phyloP scores from a whole-genome alignment of 1,284 basidiomycete genomes.

The Microbotryum saponariae region DNA sequence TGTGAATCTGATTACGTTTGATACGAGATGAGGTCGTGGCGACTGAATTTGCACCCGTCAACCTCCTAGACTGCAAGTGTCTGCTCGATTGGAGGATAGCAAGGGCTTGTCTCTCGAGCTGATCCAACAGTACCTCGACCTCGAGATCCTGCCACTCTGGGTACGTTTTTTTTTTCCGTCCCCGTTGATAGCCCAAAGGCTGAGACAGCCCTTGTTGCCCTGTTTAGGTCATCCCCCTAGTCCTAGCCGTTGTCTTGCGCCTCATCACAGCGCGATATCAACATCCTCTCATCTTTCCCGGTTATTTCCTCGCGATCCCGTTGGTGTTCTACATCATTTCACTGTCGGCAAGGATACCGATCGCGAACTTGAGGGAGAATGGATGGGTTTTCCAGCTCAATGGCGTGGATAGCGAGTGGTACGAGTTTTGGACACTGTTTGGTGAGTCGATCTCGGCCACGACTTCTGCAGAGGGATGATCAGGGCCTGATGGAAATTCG shows the following conservation, averaged over 20 bases:
- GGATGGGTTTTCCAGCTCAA: constrained; percentile 91
- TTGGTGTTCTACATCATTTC: constrained; percentile 69
- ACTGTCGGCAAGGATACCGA: constrained; percentile 56
- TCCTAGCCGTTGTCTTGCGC: constrained; percentile 68
- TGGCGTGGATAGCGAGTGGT: constrained; percentile 59
- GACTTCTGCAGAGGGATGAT: neutral
- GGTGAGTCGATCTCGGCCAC: constrained; percentile 46
- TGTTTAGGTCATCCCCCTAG: constrained; percentile 54
- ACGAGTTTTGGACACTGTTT: constrained; percentile 67
- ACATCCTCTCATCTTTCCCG: constrained; percentile 86
- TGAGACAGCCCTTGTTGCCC: constrained; percentile 51
- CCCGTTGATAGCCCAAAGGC: constrained; percentile 50
- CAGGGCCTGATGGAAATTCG: neutral
- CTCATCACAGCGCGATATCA: constrained; percentile 71
- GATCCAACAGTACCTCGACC: constrained; percentile 47
- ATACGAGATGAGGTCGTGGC: neutral
- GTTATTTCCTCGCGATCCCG: constrained; percentile 78
- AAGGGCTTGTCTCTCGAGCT: constrained; percentile 60
- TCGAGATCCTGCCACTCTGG: constrained; percentile 32
- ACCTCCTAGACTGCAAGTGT: constrained; percentile 61
- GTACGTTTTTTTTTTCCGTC: constrained; percentile 32
- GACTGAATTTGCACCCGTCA: too few relatives aligned
- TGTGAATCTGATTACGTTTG: constrained; percentile 10
- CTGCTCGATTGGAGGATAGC: constrained; percentile 73
- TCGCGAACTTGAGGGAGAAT: constrained; percentile 53